Evolutionary conservation across 2,329 filamentous ascomycete species (phyloP).

Genomic region (Alternaria ethzedia): DNA sequence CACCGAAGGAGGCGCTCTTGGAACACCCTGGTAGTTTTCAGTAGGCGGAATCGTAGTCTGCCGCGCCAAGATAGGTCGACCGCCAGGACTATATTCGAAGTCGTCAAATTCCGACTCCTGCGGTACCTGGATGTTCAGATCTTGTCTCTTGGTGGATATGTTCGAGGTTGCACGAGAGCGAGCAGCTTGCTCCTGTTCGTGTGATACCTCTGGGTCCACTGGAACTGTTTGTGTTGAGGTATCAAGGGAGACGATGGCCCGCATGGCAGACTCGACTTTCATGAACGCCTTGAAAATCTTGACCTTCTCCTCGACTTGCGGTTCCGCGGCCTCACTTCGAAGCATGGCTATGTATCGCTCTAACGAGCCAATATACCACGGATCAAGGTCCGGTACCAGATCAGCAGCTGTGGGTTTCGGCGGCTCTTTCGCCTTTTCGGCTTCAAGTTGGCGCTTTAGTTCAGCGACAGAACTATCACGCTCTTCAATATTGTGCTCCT

Average conservation of each 20-base stretch:
- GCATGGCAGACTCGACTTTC: constrained; percentile 38
- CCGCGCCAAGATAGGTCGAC: constrained; percentile 54
- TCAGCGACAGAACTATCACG: constrained; percentile 5
- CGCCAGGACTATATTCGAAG: constrained; percentile 60
- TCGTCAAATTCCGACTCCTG: constrained; percentile 17
- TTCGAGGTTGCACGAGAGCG: constrained; percentile 7
- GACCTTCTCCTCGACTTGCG: constrained; percentile 59
- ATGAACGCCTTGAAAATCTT: constrained; percentile 61
- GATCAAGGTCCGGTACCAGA: constrained; percentile 60
- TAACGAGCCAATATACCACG: constrained; percentile 63
- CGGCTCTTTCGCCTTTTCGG: constrained; percentile 31
- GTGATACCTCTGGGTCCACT: constrained; percentile 1
- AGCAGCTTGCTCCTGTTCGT: constrained; percentile 2
- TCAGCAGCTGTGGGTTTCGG: constrained; percentile 37
- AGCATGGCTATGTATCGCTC: constrained; percentile 63
- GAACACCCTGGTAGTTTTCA: constrained; percentile 16
- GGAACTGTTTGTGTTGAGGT: constrained; percentile 24
- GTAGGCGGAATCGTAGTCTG: constrained; percentile 22
- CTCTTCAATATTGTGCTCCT: constrained; percentile 15
- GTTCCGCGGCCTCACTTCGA: constrained; percentile 55
- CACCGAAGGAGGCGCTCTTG: constrained; percentile 27
- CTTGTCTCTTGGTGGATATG: constrained; percentile 12
- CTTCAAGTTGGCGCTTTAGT: constrained; percentile 18
- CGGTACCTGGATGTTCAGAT: constrained; percentile 29
- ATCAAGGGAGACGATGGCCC: constrained; percentile 54